Evolutionary conservation across 768 basidiomycete genomes (phyloP).

Genomic region (Coprinopsis cinerea): DNA sequence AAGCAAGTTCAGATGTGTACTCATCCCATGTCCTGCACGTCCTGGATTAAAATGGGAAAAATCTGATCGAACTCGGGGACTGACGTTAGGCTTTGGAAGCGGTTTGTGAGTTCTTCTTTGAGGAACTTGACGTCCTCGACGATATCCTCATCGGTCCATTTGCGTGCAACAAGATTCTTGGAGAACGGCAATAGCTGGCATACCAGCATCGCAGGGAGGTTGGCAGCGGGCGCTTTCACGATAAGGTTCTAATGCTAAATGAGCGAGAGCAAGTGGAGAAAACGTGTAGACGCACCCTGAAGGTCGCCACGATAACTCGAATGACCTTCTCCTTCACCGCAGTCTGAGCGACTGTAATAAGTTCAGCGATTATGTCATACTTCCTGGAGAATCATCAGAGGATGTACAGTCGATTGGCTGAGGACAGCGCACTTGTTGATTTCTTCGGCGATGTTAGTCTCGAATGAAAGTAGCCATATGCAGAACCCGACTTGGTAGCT

Average conservation of each 20-base stretch:
- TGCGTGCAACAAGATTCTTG: conserved; percentile 75
- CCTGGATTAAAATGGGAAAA: not conserved
- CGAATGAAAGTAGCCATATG: conserved; percentile 92
- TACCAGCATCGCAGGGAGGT: conserved; percentile 90
- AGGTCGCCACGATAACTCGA: conserved; percentile 87
- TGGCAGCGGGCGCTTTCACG: conserved; percentile 79
- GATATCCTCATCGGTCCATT: conserved; percentile 95
- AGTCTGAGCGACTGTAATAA: conserved; percentile 77
- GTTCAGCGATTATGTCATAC: conserved; percentile 81
- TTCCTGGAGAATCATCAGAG: conserved; percentile 43
- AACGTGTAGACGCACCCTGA: conserved; percentile 50
- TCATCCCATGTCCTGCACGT: conserved; percentile 85
- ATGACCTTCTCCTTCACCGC: conserved; percentile 98
- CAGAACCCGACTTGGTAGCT: conserved; percentile 92
- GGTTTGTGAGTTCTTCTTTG: conserved; percentile 74
- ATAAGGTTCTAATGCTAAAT: conserved; percentile 66
- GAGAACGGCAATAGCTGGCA: conserved; percentile 81
- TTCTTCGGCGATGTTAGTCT: conserved; percentile 75
- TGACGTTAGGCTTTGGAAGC: conserved; percentile 89
- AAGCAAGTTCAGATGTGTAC: conserved; percentile 84
- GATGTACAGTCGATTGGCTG: not conserved
- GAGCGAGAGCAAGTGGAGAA: not conserved
- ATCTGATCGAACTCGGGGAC: conserved; percentile 19
- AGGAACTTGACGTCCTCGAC: conserved; percentile 88
- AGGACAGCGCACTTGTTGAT: conserved; percentile 67